Base-by-base conservation (phyloP, 495 filamentous ascomycete species). In the Aspergillus baeticus region DNA sequence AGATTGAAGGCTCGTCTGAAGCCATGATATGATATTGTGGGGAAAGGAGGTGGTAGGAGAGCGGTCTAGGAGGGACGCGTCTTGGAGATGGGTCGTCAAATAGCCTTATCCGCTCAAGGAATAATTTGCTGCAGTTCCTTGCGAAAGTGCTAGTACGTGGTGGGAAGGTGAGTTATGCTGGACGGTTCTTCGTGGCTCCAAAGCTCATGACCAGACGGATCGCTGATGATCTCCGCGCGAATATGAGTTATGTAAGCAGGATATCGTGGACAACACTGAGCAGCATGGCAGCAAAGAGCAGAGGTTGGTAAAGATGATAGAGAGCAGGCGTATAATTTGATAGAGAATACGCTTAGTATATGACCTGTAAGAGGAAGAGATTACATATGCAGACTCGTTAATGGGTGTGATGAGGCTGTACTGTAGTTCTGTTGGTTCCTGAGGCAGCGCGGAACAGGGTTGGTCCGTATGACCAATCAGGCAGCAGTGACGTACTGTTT, bases 401-500 rank as follows among this genome's bases (percentile, higher is more conserved):
- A 3, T n/a, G n/a, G 26, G 26, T 8, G 26, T 29, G 26, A 4
- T 29, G 26, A 29, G 43, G 21, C 14, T 46, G 46, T 22, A 8
- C 14, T 46, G 46, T 22, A 8, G 29, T 10, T 6, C 14, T 3
- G 34, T 35, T 17, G 37, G 34, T 56, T 35, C 56, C 63, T 62
- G 36, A 60, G 56, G 58, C 54, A 55, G 22, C 26, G 17, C 66
- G 70, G 71, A 72, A 71, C 52, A 71, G 68, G 58, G 51, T 52
- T 23, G 18, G 33, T 54, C 73, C 68, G 67, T 69, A 63, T 75
- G 72, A 74, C 75, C 72, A 78, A 78, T 76, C 63, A 68, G 60
- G 63, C 62, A 64, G 58, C 68, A 63, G 75, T 78, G 75, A 78
- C 75, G 73, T 77, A 77, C 69, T 57, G 45, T 35, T 36, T 54